Evolutionary conservation across 768 basidiomycete species (phyloP).

Genomic region (Gymnopilus junonius): DNA sequence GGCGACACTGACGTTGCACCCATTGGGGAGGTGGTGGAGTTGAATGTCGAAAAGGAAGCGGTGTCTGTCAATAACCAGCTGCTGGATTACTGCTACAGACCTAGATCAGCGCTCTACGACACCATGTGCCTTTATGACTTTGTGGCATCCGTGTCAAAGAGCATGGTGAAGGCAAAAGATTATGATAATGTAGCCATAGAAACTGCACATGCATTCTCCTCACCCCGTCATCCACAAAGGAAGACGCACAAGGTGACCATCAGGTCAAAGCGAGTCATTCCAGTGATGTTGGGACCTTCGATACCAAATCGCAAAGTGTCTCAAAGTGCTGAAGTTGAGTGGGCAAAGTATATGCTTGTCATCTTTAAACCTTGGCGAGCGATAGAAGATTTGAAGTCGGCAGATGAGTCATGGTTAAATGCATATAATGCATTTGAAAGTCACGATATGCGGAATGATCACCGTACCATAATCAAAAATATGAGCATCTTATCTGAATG

Average conservation of each 20-base stretch:
- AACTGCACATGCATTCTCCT: not conserved
- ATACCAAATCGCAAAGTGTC: not conserved
- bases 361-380: slow-evolving; percentile 1
- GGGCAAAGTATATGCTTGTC: not conserved
- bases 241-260: not conserved
- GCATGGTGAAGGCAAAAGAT: not conserved
- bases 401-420: not conserved
- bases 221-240: not conserved
- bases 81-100: not conserved
- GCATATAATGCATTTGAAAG: too few species aligned
- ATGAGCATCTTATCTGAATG: too few species aligned
- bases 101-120: not conserved
- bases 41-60: not conserved
- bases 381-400: not conserved
- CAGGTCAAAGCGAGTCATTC: not conserved
- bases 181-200: not conserved
- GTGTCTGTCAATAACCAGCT: not conserved
- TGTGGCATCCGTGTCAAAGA: not conserved
- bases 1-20: not conserved
- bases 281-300: slow-evolving; percentile 4
- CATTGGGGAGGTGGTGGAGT: not conserved
- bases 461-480: too few species aligned
- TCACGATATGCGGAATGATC: too few species aligned
- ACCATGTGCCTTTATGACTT: slow-evolving; percentile 7
- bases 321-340: not conserved